These are phyloP conservation scores for Globisporangium acanthophoron DNA, from an alignment of 352 stramenopile species.

Conservation along the genomic window DNA sequence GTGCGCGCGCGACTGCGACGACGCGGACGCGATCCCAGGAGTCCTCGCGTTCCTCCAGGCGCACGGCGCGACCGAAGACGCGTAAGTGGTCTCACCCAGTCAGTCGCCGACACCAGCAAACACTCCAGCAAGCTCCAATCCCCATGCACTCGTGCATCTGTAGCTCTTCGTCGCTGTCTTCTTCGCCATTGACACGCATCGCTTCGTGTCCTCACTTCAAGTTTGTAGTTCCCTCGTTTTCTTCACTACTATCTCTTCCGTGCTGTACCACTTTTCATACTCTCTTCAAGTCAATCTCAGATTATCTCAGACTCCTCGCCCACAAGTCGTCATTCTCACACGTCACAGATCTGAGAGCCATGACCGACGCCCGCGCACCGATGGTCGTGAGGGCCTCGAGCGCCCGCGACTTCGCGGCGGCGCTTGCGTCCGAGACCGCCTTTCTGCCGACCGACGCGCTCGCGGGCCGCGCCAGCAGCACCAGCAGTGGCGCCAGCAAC, in stretches of 20 bases:
- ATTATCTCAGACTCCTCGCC: background rate
- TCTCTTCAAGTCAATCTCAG: background rate
- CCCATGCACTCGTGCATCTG: too few species aligned
- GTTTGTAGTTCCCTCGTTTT: background rate
- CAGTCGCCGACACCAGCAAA: too few species aligned
- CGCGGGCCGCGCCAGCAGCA: background rate
- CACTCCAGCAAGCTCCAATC: too few species aligned
- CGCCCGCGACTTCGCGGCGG: constrained; percentile 13
- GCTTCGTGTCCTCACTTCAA: background rate
- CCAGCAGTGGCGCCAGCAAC: background rate
- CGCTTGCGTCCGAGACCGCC: constrained; percentile 6
- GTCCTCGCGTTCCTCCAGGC: constrained; percentile 7
- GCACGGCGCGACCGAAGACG: background rate
- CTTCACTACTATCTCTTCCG: background rate
- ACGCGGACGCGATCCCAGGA: background rate
- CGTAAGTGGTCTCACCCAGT: background rate
- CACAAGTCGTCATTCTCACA: background rate
- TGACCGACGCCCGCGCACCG: background rate
- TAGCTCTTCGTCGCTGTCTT: too few species aligned
- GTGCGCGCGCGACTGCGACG: constrained; percentile 5
- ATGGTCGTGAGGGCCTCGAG: constrained; percentile 12
- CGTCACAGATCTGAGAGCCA: background rate
- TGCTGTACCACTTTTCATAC: background rate
- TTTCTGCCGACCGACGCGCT: constrained; percentile 11
- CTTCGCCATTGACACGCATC: too few species aligned